phyloP scores from a whole-genome alignment of 106 monocot genomes.

The Gastrodia elata region DNA sequence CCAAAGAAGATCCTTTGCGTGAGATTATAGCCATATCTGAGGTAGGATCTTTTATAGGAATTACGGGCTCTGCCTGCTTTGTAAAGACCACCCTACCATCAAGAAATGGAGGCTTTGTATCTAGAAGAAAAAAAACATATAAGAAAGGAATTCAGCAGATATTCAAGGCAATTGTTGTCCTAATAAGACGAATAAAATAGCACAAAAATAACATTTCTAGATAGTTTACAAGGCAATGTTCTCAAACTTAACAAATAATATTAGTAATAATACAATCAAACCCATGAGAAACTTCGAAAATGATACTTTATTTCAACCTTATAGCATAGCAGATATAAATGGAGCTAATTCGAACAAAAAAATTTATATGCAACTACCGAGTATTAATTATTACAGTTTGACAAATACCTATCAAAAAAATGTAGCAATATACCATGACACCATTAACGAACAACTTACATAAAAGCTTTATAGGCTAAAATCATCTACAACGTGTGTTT shows the following conservation, averaged over 20 bases:
- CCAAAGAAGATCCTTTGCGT: conserved; percentile 87
- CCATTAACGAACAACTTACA: background rate
- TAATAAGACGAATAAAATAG: background rate
- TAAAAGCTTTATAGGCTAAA: no score
- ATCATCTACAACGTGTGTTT: no score
- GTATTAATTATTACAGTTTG: background rate
- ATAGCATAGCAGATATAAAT: background rate
- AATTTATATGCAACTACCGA: background rate
- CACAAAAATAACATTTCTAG: background rate
- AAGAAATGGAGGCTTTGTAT: conserved; percentile 94
- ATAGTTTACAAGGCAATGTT: background rate
- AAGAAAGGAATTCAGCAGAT: background rate
- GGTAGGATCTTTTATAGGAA: conserved; percentile 97
- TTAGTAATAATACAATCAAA: background rate
- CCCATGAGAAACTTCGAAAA: background rate
- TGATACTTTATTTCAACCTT: background rate
- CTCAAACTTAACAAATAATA: background rate
- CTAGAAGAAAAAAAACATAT: conserved; percentile 26
- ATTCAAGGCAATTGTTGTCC: background rate
- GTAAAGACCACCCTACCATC: conserved; percentile 91
- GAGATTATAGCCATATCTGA: conserved; percentile 98
- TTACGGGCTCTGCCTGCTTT: conserved; percentile 92
- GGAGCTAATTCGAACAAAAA: background rate
- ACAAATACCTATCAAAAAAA: background rate
- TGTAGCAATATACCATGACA: background rate